Conservation (phyloP, 106 monocot species). For the Ottelia alismoides region DNA sequence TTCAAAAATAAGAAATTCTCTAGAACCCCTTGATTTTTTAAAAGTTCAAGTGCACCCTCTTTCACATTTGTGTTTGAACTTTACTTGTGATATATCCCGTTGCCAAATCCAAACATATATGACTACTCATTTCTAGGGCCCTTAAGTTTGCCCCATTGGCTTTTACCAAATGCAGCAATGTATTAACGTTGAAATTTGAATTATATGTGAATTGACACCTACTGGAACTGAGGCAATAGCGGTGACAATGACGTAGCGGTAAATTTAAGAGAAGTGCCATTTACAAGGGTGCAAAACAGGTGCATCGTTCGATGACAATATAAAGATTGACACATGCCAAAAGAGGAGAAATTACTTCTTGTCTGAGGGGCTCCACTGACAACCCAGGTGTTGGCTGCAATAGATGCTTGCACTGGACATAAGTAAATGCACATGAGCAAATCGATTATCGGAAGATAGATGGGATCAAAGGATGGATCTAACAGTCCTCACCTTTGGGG, state of each 20-base stretch:
- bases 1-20: background rate
- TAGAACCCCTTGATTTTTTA: background rate
- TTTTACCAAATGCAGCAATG: no score
- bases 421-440: background rate
- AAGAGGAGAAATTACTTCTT: constrained; percentile 8
- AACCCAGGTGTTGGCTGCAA: constrained; percentile 17
- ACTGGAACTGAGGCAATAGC: no score
- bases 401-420: constrained; percentile 14
- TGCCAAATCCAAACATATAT: no score
- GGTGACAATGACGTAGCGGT: background rate
- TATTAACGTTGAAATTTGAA: no score
- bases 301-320: no score
- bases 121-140: no score
- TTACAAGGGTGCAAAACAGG: no score
- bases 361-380: constrained; percentile 17
- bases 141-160: no score
- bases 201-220: background rate
- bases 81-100: no score
- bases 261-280: no score
- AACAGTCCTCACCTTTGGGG: constrained; percentile 6
- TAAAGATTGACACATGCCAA: background rate
- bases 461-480: background rate
- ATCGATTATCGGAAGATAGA: background rate
- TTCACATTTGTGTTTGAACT: no score
- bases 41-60: no score